A percentile compares a stretch with the other conserved stretches of the same genome.
Conservation (phyloP, 2,329 filamentous ascomycete genomes). For the Proliferodiscus dingleyae region DNA sequence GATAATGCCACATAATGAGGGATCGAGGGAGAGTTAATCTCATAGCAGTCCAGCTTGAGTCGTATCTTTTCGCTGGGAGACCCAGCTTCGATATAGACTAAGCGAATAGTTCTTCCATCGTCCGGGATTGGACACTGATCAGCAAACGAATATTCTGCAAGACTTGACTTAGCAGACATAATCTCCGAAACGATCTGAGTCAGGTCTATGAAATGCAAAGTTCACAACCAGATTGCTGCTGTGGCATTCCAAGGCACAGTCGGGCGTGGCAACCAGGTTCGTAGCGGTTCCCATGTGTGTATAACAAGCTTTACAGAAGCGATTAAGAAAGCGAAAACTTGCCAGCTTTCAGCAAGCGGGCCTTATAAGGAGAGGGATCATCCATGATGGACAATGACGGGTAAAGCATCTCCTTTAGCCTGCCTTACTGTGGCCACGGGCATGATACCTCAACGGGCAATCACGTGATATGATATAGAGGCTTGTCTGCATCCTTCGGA, state of each 20-base stretch:
- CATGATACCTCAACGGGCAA: background rate
- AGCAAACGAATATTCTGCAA: background rate
- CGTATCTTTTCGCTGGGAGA: background rate
- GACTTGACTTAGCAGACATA: background rate
- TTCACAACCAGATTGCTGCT: background rate
- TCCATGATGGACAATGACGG: background rate
- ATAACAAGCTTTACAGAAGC: background rate
- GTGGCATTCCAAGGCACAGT: background rate
- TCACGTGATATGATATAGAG: background rate
- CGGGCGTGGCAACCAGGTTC: too few relatives aligned
- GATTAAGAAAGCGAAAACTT: background rate
- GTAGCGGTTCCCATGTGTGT: background rate
- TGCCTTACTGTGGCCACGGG: background rate
- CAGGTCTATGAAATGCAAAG: background rate
- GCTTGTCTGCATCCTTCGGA: background rate
- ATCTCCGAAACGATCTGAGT: background rate
- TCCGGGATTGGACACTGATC: background rate
- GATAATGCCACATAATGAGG: background rate
- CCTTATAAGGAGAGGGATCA: background rate
- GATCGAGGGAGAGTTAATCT: constrained; percentile 22
- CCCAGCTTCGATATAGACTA: background rate
- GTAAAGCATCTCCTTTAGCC: background rate
- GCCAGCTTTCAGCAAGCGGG: background rate
- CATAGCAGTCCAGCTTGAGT: background rate
- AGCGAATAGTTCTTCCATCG: background rate